A percentile compares a stretch with the other conserved stretches of the same genome.
Evolutionary conservation across 2,329 filamentous ascomycete genomes (phyloP).

Genomic region (Cordyceps tenuipes): DNA sequence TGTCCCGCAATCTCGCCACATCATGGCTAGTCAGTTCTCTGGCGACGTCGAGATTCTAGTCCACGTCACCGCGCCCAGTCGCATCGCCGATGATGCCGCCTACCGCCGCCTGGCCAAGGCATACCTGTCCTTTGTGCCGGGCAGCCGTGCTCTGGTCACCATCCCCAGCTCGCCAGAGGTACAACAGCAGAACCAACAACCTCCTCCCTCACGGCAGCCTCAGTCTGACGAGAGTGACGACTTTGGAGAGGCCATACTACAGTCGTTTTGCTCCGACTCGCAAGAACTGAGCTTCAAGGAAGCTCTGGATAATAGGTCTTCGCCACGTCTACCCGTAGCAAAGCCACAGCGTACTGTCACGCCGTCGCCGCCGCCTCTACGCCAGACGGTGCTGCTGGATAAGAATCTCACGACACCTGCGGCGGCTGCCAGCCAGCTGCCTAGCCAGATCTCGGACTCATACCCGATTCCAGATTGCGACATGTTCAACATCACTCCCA

Average conservation of each 20-base stretch:
- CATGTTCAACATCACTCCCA: slow-evolving; percentile 34
- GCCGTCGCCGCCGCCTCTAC: background rate
- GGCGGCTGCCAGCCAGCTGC: slow-evolving; percentile 32
- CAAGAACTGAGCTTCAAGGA: slow-evolving; percentile 37
- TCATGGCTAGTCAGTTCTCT: slow-evolving; percentile 20
- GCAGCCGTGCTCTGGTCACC: slow-evolving; percentile 11
- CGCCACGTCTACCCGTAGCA: slow-evolving; percentile 20
- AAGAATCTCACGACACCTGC: slow-evolving; percentile 16
- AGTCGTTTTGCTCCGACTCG: slow-evolving; percentile 23
- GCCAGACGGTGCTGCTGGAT: background rate
- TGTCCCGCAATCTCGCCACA: slow-evolving; percentile 1
- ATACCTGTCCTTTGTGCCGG: slow-evolving; percentile 41
- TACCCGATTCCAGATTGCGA: slow-evolving; percentile 31
- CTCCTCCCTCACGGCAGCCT: slow-evolving; percentile 1
- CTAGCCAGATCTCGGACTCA: slow-evolving; percentile 48
- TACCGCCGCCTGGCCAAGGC: slow-evolving; percentile 43
- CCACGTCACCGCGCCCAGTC: slow-evolving; percentile 45
- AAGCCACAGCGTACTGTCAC: background rate
- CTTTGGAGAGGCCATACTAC: slow-evolving; percentile 10
- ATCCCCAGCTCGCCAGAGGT: background rate
- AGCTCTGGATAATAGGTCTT: slow-evolving; percentile 35
- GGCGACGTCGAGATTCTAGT: slow-evolving; percentile 44
- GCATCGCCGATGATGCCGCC: slow-evolving; percentile 35
- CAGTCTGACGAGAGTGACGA: background rate
- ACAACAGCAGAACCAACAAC: background rate